A percentile compares a stretch with the other conserved stretches of the same genome.
phyloP scores from a whole-genome alignment of 805 yeast genomes.

The Candida qinlingensis region DNA sequence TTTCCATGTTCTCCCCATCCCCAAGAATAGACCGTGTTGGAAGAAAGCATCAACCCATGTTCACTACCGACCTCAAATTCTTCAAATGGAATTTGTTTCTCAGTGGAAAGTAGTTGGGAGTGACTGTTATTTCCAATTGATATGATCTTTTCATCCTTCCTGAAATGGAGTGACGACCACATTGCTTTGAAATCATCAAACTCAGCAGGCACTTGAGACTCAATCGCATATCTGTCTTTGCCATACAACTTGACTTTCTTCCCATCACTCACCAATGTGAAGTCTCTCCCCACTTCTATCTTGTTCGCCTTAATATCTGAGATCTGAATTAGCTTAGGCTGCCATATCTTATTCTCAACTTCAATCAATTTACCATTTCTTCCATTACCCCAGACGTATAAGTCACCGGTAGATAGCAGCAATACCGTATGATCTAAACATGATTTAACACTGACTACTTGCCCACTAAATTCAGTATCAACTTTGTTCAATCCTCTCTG shows the following conservation, averaged over 20 bases:
- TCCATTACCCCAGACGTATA: conserved; percentile 66
- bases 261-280: conserved; percentile 34
- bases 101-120: conserved; percentile 46
- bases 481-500: conserved; percentile 3
- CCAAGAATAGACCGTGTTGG: conserved; percentile 58
- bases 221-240: conserved; percentile 27
- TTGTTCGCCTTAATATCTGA: not conserved
- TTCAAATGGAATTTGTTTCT: conserved; percentile 18
- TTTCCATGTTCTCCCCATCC: conserved; percentile 99
- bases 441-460: conserved; percentile 23
- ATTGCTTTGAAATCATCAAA: conserved; percentile 39
- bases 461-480: conserved; percentile 9
- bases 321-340: conserved; percentile 7
- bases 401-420: conserved; percentile 33
- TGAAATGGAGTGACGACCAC: conserved; percentile 76
- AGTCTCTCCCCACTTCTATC: conserved; percentile 51
- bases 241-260: conserved; percentile 28
- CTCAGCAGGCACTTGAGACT: not conserved
- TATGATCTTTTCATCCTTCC: conserved; percentile 24
- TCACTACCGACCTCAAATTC: conserved; percentile 65
- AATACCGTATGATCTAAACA: conserved; percentile 45
- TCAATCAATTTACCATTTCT: conserved; percentile 51
- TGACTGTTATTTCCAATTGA: conserved; percentile 77
- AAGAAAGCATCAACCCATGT: conserved; percentile 54
- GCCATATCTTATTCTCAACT: conserved; percentile 11